A percentile compares a stretch with the other conserved stretches of the same genome.
These are phyloP conservation scores for Candida oleophila DNA, from an alignment of 805 yeast genomes.

Conservation along the genomic window DNA sequence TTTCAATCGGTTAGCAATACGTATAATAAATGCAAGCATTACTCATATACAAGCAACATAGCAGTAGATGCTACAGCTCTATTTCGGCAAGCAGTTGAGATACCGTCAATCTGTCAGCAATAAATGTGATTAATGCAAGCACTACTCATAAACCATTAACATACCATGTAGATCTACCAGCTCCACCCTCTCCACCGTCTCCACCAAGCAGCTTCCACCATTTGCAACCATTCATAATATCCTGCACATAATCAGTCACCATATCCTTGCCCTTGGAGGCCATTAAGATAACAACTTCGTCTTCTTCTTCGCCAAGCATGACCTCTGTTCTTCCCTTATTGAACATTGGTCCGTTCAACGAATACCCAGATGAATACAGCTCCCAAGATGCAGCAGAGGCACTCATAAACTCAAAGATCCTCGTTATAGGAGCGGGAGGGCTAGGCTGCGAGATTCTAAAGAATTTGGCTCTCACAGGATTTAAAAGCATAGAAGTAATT, in stretches of 20 bases:
- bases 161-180: too few species aligned
- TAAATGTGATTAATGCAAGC: too few species aligned
- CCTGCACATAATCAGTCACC: neutral
- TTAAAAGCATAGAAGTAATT: constrained; percentile 60
- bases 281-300: neutral
- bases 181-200: too few species aligned
- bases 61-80: too few species aligned
- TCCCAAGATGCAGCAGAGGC: constrained; percentile 19
- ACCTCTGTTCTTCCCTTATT: constrained; percentile 19
- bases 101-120: too few species aligned
- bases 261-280: neutral
- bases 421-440: constrained; percentile 79
- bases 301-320: neutral
- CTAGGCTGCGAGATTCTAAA: constrained; percentile 80
- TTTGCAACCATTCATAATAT: neutral
- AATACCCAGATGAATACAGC: constrained; percentile 34
- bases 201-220: too few species aligned
- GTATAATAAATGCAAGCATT: too few species aligned
- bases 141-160: too few species aligned
- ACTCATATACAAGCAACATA: too few species aligned
- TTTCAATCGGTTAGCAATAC: too few species aligned
- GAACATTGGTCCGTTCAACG: constrained; percentile 39
- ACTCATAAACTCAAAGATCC: constrained; percentile 21
- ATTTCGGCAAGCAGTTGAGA: too few species aligned
- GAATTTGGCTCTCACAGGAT: constrained; percentile 69